Conservation (phyloP, 2,329 filamentous ascomycete species). For the Apiospora rasikravindrae region DNA sequence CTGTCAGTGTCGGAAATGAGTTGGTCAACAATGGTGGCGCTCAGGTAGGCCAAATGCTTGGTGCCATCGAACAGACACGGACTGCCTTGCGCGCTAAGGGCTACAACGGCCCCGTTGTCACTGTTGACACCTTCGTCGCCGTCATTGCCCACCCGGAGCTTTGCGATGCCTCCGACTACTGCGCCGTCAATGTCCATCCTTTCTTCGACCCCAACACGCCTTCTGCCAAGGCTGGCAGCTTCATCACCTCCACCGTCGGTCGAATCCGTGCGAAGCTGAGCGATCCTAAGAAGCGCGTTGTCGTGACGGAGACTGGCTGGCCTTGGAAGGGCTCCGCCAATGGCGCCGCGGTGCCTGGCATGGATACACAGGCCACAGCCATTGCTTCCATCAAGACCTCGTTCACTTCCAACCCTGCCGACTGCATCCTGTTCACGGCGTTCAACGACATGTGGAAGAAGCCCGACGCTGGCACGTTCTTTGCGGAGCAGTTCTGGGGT, state of each 20-base stretch:
- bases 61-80: constrained; percentile 63
- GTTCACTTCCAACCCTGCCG: constrained; percentile 55
- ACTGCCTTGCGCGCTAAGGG: constrained; percentile 63
- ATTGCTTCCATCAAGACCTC: constrained; percentile 66
- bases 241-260: constrained; percentile 63
- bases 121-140: constrained; percentile 79
- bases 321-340: constrained; percentile 72
- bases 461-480: constrained; percentile 65
- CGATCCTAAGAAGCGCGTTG: constrained; percentile 59
- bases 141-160: constrained; percentile 70
- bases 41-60: constrained; percentile 58
- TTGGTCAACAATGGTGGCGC: constrained; percentile 69
- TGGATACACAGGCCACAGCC: constrained; percentile 69
- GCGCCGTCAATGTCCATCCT: constrained; percentile 80
- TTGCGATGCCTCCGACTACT: constrained; percentile 77
- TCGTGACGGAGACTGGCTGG: constrained; percentile 88
- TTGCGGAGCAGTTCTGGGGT: constrained; percentile 81
- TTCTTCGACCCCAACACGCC: constrained; percentile 75
- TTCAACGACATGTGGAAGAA: constrained; percentile 84
- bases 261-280: constrained; percentile 49
- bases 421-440: constrained; percentile 76
- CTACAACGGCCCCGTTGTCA: constrained; percentile 75
- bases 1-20: constrained; percentile 82
- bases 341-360: constrained; percentile 69
- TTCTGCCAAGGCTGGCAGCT: constrained; percentile 68